Conservation (phyloP, 441 rosid genomes). For the Metrosideros polymorpha region DNA sequence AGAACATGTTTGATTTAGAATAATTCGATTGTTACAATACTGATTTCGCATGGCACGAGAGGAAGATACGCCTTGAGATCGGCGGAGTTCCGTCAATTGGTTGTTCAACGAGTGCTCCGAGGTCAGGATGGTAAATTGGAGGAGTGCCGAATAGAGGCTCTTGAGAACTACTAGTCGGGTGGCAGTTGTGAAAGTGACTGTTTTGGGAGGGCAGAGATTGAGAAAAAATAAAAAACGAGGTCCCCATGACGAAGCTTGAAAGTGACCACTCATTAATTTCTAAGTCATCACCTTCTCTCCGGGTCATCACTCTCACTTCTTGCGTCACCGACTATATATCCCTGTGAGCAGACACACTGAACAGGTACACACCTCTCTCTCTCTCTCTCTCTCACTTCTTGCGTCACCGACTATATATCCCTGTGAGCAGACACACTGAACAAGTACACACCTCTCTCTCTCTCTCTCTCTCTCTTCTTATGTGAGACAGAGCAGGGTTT, state of each 20-base stretch:
- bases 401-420: background rate
- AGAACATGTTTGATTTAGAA: background rate
- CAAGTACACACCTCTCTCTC: background rate
- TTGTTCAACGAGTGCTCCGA: background rate
- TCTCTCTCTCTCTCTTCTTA: background rate
- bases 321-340: background rate
- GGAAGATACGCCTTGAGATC: background rate
- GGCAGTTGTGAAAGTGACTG: slow-evolving; percentile 23
- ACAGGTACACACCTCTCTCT: background rate
- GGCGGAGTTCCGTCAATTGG: background rate
- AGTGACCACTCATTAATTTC: background rate
- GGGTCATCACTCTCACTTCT: background rate
- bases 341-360: background rate
- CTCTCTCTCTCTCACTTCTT: background rate
- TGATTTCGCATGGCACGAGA: background rate
- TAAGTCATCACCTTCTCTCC: slow-evolving; percentile 4
- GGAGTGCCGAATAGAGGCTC: background rate
- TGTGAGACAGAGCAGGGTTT: background rate
- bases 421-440: background rate
- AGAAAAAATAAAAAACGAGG: background rate
- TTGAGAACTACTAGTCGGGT: slow-evolving; percentile 1
- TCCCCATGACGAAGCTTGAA: background rate
- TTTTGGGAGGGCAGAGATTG: slow-evolving; percentile 3
- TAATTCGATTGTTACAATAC: background rate
- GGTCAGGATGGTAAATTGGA: background rate